Conservation (phyloP, 2,329 filamentous ascomycete species). For the Aspergillus ochraceoroseus region DNA sequence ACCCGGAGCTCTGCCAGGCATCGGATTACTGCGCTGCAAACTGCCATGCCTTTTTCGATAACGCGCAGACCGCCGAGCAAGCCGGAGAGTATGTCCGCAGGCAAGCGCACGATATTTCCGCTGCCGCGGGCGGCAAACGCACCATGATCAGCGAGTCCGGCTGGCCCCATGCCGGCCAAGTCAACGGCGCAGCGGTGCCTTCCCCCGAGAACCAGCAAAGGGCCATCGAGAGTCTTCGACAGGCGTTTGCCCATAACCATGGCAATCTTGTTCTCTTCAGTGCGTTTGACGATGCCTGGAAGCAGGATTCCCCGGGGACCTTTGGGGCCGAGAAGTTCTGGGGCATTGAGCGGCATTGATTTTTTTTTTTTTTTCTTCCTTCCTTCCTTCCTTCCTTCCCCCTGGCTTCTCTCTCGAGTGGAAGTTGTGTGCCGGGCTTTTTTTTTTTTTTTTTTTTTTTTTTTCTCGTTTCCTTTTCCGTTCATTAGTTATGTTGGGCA, state of each 20-base stretch:
- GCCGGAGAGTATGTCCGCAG: constrained; percentile 64
- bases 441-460: constrained; percentile 1
- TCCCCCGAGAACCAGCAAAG: constrained; percentile 59
- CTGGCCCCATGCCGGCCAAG: constrained; percentile 67
- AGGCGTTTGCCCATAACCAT: constrained; percentile 47
- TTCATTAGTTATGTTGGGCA: too few relatives aligned
- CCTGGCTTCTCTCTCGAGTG: neutral
- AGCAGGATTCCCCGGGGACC: constrained; percentile 57
- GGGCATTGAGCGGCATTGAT: constrained; percentile 51
- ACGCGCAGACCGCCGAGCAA: constrained; percentile 52
- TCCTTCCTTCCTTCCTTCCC: too few relatives aligned
- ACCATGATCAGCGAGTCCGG: constrained; percentile 77
- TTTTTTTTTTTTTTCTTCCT: constrained; percentile 3
- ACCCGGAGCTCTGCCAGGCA: constrained; percentile 64
- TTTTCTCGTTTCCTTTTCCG: neutral
- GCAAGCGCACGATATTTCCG: constrained; percentile 49
- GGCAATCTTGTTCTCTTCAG: constrained; percentile 64
- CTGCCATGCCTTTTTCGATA: constrained; percentile 78
- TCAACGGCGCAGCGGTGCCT: constrained; percentile 66
- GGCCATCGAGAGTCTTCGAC: constrained; percentile 62
- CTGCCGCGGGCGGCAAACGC: constrained; percentile 52
- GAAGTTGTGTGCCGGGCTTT: neutral
- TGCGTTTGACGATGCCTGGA: constrained; percentile 77
- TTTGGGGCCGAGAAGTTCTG: constrained; percentile 72
- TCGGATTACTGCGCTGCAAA: constrained; percentile 80